phyloP scores from a whole-genome alignment of 495 filamentous ascomycete genomes.

The Talaromyces ruber region DNA sequence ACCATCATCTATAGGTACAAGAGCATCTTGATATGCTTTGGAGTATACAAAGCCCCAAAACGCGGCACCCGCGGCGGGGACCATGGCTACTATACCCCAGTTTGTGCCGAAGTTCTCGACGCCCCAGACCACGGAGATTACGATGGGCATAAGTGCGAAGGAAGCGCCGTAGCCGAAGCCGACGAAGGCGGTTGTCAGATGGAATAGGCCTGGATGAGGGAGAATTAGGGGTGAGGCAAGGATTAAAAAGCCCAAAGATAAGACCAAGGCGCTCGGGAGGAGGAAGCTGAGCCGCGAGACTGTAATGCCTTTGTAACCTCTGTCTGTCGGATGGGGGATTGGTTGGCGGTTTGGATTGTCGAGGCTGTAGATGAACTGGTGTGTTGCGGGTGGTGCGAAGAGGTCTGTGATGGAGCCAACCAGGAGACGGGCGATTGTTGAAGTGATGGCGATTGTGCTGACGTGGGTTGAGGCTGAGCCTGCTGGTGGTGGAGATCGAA shows the following conservation, averaged over 20 bases:
- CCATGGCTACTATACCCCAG: slow-evolving; percentile 89
- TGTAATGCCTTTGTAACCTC: slow-evolving; percentile 29
- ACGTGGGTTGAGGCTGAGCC: slow-evolving; percentile 79
- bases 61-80: slow-evolving; percentile 76
- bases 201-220: slow-evolving; percentile 60
- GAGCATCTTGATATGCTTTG: slow-evolving; percentile 63
- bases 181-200: slow-evolving; percentile 68
- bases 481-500: slow-evolving; percentile 42
- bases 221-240: slow-evolving; percentile 66
- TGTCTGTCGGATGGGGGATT: slow-evolving; percentile 8
- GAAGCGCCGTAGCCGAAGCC: slow-evolving; percentile 88
- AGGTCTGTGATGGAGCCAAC: slow-evolving; percentile 83
- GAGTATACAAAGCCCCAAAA: slow-evolving; percentile 83
- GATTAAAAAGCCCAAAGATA: slow-evolving; percentile 67
- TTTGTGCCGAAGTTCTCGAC: slow-evolving; percentile 98
- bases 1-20: slow-evolving; percentile 12
- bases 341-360: slow-evolving; percentile 22
- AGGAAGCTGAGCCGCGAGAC: slow-evolving; percentile 77
- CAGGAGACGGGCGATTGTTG: slow-evolving; percentile 77
- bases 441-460: slow-evolving; percentile 81
- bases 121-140: slow-evolving; percentile 91
- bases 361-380: slow-evolving; percentile 28
- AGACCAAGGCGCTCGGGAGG: slow-evolving; percentile 60
- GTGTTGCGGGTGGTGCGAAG: slow-evolving; percentile 59
- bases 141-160: slow-evolving; percentile 83